phyloP scores from a whole-genome alignment of 2,329 filamentous ascomycete species.

The Sporothrix mexicana region DNA sequence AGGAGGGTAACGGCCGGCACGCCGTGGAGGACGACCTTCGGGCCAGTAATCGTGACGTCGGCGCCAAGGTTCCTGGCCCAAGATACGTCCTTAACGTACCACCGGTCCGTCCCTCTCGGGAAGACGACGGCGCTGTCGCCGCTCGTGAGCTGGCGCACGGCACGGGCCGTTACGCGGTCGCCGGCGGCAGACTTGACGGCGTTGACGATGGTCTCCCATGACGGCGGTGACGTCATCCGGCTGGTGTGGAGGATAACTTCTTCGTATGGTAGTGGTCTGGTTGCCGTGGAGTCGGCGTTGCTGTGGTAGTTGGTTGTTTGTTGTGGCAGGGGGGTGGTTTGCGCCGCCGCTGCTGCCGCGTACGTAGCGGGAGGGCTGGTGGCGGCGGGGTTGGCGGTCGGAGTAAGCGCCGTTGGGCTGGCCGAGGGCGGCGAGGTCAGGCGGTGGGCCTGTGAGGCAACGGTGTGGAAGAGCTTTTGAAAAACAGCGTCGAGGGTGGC shows the following conservation, averaged over 20 bases:
- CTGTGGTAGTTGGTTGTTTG: neutral
- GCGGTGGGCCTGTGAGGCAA: no score
- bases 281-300: neutral
- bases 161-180: neutral
- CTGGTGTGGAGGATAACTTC: slow-evolving; percentile 6
- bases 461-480: no score
- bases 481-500: no score
- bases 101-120: neutral
- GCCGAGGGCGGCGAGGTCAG: no score
- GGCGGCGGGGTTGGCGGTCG: no score
- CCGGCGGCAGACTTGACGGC: neutral
- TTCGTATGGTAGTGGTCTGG: neutral
- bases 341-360: neutral
- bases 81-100: neutral
- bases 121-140: slow-evolving; percentile 13
- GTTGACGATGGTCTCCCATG: slow-evolving; percentile 1
- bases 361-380: neutral
- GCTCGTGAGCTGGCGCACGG: neutral
- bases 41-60: no score
- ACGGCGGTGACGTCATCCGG: slow-evolving; percentile 9
- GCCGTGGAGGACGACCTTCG: neutral
- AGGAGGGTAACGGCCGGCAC: neutral
- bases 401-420: no score
- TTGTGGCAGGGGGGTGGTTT: neutral
- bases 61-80: neutral